A percentile compares a stretch with the other conserved stretches of the same genome.
phyloP scores from a whole-genome alignment of 345 rosid species.

The Brassica cretica region DNA sequence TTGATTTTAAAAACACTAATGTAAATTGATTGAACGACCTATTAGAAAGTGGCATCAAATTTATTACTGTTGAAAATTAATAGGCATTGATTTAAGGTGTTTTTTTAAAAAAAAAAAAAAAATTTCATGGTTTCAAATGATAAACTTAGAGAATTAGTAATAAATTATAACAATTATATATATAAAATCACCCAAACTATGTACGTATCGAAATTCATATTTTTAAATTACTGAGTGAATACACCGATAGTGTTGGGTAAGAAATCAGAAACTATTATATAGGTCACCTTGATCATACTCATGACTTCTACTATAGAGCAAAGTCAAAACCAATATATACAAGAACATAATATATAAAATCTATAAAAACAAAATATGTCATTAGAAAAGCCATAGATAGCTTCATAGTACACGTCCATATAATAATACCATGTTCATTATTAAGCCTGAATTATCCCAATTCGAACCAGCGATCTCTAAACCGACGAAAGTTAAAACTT shows the following conservation, averaged over 20 bases:
- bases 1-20: background rate
- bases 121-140: background rate
- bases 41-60: background rate
- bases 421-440: background rate
- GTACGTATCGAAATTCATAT: background rate
- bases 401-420: slow-evolving; percentile 5
- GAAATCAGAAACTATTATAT: background rate
- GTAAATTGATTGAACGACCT: background rate
- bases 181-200: background rate
- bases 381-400: slow-evolving; percentile 22
- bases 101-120: no score
- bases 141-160: no score
- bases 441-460: slow-evolving; percentile 19
- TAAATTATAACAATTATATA: background rate
- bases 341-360: slow-evolving; percentile 3
- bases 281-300: background rate
- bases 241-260: background rate
- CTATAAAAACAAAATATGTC: slow-evolving; percentile 10
- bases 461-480: slow-evolving; percentile 24
- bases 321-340: background rate
- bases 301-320: background rate
- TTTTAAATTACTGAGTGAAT: background rate
- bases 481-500: slow-evolving; percentile 13
- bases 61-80: background rate
- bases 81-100: background rate